These are phyloP conservation scores for Osmanthus fragrans DNA, from an alignment of 257 asterid species.

Conservation along the genomic window DNA sequence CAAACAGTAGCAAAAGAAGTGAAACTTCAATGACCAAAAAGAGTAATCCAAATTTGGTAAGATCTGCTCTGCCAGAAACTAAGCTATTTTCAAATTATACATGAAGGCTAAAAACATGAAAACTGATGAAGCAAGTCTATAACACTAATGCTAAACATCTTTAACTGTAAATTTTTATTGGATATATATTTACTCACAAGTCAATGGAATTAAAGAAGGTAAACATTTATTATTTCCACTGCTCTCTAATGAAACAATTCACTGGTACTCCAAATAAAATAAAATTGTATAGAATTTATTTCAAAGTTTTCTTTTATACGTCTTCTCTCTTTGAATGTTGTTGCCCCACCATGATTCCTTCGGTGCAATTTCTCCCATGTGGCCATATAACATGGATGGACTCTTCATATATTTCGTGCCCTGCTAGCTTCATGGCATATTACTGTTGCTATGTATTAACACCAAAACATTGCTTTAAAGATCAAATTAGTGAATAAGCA, in stretches of 20 bases:
- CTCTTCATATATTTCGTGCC: no score
- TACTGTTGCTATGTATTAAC: no score
- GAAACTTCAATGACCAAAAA: conserved; percentile 8
- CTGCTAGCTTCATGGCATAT: no score
- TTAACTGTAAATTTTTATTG: conserved; percentile 1
- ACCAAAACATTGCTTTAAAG: no score
- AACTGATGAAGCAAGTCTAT: background rate
- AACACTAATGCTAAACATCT: background rate
- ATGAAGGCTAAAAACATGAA: background rate
- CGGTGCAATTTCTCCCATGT: no score
- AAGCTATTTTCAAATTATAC: background rate
- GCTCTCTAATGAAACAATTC: background rate
- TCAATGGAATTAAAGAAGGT: background rate
- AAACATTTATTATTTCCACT: background rate
- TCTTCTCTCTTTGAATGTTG: background rate
- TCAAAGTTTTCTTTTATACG: background rate
- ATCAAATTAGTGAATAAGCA: no score
- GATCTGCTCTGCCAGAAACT: background rate
- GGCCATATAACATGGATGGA: no score
- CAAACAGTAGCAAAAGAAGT: conserved; percentile 11
- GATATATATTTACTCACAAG: background rate
- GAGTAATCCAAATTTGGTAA: background rate
- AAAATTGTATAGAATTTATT: no score
- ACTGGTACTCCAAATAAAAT: background rate
- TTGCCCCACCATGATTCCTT: no score